Percentiles rank a stretch among this genome's conserved stretches.
Conservation (phyloP, 2,329 filamentous ascomycete genomes). For the Chaetomiaceae sp. region DNA sequence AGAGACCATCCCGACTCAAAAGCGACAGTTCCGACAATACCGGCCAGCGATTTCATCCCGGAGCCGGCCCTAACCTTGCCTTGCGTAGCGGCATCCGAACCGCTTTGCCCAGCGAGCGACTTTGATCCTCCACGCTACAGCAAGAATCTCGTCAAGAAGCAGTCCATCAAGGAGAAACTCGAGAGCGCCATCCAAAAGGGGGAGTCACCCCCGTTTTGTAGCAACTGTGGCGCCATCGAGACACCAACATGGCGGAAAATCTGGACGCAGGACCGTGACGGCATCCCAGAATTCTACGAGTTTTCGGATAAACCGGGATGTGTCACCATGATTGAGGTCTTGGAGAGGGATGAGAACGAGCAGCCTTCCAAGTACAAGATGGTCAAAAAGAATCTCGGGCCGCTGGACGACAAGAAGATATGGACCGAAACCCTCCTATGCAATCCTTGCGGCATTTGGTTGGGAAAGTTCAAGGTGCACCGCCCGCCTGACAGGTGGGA, state of each 20-base stretch:
- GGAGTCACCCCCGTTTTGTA: slow-evolving; percentile 81
- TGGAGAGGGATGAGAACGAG: slow-evolving; percentile 58
- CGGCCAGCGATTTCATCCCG: slow-evolving; percentile 44
- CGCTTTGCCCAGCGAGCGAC: slow-evolving; percentile 41
- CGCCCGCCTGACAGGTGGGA: slow-evolving; percentile 82
- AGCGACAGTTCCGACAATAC: slow-evolving; percentile 33
- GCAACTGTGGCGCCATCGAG: slow-evolving; percentile 90
- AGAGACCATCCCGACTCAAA: slow-evolving; percentile 28
- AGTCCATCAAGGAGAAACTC: slow-evolving; percentile 54
- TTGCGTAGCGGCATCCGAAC: slow-evolving; percentile 23
- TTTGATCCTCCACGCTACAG: slow-evolving; percentile 46
- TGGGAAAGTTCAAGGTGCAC: slow-evolving; percentile 81
- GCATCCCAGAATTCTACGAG: slow-evolving; percentile 64
- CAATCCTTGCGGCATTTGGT: slow-evolving; percentile 92
- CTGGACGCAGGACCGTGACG: slow-evolving; percentile 71
- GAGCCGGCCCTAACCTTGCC: slow-evolving; percentile 30
- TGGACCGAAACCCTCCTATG: slow-evolving; percentile 76
- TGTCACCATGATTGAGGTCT: slow-evolving; percentile 67
- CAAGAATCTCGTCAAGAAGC: slow-evolving; percentile 62
- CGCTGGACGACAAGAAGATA: slow-evolving; percentile 56
- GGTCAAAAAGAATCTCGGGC: slow-evolving; percentile 67
- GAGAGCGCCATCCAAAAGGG: slow-evolving; percentile 68
- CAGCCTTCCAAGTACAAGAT: slow-evolving; percentile 65
- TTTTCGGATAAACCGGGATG: slow-evolving; percentile 68
- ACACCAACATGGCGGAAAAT: slow-evolving; percentile 96